These are phyloP conservation scores for Gaeumannomyces sp. DNA, from an alignment of 2,329 filamentous ascomycete genomes.

Conservation along the genomic window DNA sequence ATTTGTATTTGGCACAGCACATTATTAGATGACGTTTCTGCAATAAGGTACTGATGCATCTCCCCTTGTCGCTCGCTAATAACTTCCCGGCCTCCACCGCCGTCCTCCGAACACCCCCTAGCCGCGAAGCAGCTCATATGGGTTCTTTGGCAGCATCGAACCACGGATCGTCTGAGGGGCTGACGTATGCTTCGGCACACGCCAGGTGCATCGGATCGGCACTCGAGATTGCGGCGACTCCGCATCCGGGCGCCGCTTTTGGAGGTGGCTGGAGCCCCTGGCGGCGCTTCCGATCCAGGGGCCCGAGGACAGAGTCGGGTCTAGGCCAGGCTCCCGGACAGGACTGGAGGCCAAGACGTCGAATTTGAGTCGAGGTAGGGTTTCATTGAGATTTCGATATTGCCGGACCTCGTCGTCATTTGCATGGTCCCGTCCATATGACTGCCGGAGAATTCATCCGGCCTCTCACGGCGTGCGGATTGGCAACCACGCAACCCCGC, in stretches of 20 bases:
- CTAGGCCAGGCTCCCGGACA: background rate
- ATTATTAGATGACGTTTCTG: background rate
- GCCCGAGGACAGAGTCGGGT: too few relatives aligned
- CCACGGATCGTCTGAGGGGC: too few relatives aligned
- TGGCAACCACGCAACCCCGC: background rate
- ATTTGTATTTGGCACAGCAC: background rate
- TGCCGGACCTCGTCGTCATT: background rate
- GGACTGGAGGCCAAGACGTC: background rate
- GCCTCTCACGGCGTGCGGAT: background rate
- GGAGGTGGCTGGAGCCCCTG: background rate
- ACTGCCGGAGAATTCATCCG: background rate
- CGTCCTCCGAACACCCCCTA: too few relatives aligned
- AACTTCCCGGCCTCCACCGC: background rate
- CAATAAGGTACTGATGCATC: background rate
- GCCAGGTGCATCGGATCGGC: background rate
- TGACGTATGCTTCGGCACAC: background rate
- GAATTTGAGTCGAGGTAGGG: background rate
- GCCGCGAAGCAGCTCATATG: too few relatives aligned
- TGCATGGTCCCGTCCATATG: too few relatives aligned
- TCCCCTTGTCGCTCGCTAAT: background rate
- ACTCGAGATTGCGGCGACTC: background rate
- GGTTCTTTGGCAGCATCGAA: background rate
- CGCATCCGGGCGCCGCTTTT: background rate
- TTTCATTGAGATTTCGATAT: background rate
- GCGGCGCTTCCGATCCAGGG: background rate